Evolutionary conservation across 2,329 filamentous ascomycete species (phyloP).

Genomic region (Arthroderma uncinatum): DNA sequence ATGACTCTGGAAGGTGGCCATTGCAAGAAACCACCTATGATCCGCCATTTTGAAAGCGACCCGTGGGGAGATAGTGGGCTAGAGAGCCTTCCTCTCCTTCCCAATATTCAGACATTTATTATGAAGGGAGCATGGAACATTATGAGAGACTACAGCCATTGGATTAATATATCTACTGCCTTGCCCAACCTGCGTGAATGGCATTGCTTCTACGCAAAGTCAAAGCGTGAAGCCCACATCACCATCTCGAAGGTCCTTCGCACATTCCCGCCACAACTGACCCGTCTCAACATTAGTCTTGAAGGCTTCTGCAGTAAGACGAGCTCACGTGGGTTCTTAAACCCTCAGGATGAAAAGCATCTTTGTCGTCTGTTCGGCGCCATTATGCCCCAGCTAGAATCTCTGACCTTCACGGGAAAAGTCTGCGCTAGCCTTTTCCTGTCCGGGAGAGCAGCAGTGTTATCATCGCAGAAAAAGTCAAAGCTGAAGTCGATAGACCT

Average conservation of each 20-base stretch:
- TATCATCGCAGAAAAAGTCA: constrained; percentile 35
- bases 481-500: constrained; percentile 56
- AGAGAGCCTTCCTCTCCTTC: constrained; percentile 33
- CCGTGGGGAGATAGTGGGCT: constrained; percentile 26
- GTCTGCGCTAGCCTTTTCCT: constrained; percentile 61
- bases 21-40: constrained; percentile 61
- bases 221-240: constrained; percentile 62
- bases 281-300: constrained; percentile 55
- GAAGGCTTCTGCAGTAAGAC: constrained; percentile 61
- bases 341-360: constrained; percentile 45
- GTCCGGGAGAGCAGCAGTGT: constrained; percentile 41
- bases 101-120: constrained; percentile 54
- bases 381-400: constrained; percentile 51
- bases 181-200: constrained; percentile 53
- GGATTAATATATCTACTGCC: constrained; percentile 49
- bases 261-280: constrained; percentile 47
- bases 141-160: constrained; percentile 53
- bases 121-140: constrained; percentile 70
- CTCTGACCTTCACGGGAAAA: constrained; percentile 60
- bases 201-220: constrained; percentile 51
- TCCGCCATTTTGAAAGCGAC: constrained; percentile 44
- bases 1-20: constrained; percentile 68
- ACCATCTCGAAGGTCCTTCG: constrained; percentile 56
- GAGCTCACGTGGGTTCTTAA: constrained; percentile 34
- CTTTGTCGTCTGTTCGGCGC: constrained; percentile 55